Conservation (phyloP, 495 filamentous ascomycete genomes). For the Cercophora scortea region DNA sequence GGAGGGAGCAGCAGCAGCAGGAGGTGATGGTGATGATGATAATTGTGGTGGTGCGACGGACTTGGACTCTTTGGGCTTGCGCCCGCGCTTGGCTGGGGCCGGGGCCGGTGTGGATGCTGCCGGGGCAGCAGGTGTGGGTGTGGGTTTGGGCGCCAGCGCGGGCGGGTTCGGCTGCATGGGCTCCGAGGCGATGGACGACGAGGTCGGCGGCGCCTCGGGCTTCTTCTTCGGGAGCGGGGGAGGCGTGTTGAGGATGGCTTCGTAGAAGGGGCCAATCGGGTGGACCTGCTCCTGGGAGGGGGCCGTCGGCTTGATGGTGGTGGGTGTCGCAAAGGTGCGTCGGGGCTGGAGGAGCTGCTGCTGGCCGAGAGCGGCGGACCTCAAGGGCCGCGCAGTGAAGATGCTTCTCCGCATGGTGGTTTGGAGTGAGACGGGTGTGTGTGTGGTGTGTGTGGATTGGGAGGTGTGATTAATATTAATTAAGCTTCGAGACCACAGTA, state of each 20-base stretch:
- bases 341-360: constrained; percentile 8
- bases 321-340: constrained; percentile 14
- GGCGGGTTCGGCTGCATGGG: constrained; percentile 11
- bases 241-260: constrained; percentile 37
- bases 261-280: constrained; percentile 34
- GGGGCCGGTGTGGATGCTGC: constrained; percentile 11
- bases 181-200: constrained; percentile 8
- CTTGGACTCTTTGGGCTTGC: constrained; percentile 23
- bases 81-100: constrained; percentile 15
- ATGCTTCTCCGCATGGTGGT: constrained; percentile 19
- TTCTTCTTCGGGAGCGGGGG: constrained; percentile 22
- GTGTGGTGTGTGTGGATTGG: neutral
- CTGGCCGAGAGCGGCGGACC: constrained; percentile 11
- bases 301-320: constrained; percentile 7
- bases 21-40: constrained; percentile 22
- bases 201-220: constrained; percentile 17
- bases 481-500: neutral
- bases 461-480: neutral
- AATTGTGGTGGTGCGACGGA: constrained; percentile 19
- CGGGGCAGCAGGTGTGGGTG: constrained; percentile 23
- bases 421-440: too few relatives aligned
- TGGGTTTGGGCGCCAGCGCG: constrained; percentile 23
- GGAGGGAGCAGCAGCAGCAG: constrained; percentile 19
- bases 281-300: constrained; percentile 22
- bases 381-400: constrained; percentile 14